Evolutionary conservation across 768 basidiomycete species (phyloP), one percentile per base, ranked within the genome.

Genomic region (Phallus indusiatus): DNA sequence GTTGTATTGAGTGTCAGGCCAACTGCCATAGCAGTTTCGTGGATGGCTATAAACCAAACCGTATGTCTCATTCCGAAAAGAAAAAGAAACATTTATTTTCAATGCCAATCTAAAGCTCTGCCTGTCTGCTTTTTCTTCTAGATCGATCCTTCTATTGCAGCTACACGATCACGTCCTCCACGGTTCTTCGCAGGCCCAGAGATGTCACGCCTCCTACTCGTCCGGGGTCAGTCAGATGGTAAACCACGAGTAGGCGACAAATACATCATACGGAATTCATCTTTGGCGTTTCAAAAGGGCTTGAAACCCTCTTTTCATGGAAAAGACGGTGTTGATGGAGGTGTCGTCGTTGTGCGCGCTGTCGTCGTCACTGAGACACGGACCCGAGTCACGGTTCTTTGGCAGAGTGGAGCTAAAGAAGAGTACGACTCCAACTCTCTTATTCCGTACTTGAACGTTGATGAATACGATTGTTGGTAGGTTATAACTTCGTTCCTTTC

Each of bases 381-480:
- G 56, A 88, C 91, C n/a, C 74, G 70, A 9, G 74, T 88, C 22
- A 78, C 81, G 24, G 75, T 97, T 34, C 69, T 94, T 11, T 97
- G 94, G 94, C 94, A 96, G 74, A 85, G 91, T 68, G 93, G 92
- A 21, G 78, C 75, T 18, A 74, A 70, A 53, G 88, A 92, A 71
- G 78, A 74, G 2, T 56, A 86, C 42, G 76, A 72, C 49, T 79
- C 90, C 21, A 80, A 76, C 10, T 78, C 83, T 20, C 72, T 94
- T 18, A 83, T 94, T 47, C 92, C 91, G 2, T 88, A 94, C 67
- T 69, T 87, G 54, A 90, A 90, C 61, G 81, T 91, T 10, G 94
- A 95, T 69, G 94, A 96, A 71, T 90, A 89, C 68, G 94, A 92
- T 68, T 90, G 86, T 69, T 94, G 89, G 88, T 89, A 64, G 66